Conservation (phyloP, 495 filamentous ascomycete species). For the Terfezia boudieri region DNA sequence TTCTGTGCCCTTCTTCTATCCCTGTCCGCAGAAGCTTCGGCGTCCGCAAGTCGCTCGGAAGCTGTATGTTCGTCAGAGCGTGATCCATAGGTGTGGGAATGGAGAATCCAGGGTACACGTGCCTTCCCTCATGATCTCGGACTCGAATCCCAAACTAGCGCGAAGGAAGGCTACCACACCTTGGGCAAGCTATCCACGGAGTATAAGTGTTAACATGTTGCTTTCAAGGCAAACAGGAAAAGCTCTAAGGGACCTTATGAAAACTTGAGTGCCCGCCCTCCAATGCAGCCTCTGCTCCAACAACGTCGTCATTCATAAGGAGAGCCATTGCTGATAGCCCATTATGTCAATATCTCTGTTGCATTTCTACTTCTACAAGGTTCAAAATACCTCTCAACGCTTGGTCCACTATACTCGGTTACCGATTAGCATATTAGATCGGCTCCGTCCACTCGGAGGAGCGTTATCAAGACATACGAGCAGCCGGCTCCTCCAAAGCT, state of each 20-base stretch:
- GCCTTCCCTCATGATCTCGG: slow-evolving; percentile 79
- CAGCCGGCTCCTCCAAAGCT: slow-evolving; percentile 33
- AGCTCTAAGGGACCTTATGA: slow-evolving; percentile 36
- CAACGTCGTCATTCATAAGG: slow-evolving; percentile 90
- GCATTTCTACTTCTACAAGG: background rate
- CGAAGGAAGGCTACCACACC: slow-evolving; percentile 66
- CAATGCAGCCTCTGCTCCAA: slow-evolving; percentile 55
- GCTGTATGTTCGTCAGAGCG: slow-evolving; percentile 25
- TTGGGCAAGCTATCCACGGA: slow-evolving; percentile 38
- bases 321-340: slow-evolving; percentile 25
- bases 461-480: slow-evolving; percentile 26
- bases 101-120: slow-evolving; percentile 5
- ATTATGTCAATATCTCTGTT: background rate
- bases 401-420: slow-evolving; percentile 31
- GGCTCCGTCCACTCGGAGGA: background rate
- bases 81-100: background rate
- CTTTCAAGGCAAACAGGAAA: background rate
- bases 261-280: slow-evolving; percentile 62
- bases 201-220: slow-evolving; percentile 6
- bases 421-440: background rate
- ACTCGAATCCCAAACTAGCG: slow-evolving; percentile 79
- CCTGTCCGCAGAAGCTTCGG: slow-evolving; percentile 55
- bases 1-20: slow-evolving; percentile 55
- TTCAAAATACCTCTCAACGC: slow-evolving; percentile 33
- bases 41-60: slow-evolving; percentile 44